Evolutionary conservation across 768 basidiomycete species (phyloP).

Genomic region (Naganishia vaughanmartiniae): DNA sequence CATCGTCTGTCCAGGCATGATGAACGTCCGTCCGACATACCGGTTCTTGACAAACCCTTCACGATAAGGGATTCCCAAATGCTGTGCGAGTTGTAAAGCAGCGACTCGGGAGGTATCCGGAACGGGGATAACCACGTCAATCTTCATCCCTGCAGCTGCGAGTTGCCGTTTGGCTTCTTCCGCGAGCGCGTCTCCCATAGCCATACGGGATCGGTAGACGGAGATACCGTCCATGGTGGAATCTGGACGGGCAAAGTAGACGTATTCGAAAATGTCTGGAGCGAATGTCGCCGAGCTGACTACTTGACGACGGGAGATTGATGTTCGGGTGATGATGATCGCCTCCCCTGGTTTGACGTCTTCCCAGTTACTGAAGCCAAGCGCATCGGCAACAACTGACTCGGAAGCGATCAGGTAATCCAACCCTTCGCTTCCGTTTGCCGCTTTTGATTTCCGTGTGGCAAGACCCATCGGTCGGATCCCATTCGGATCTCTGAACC

Average conservation of each 20-base stretch:
- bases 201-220: slow-evolving; percentile 96
- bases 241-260: slow-evolving; percentile 97
- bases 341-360: slow-evolving; percentile 95
- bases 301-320: slow-evolving; percentile 72
- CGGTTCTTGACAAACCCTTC: slow-evolving; percentile 99
- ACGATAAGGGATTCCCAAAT: slow-evolving; percentile 81
- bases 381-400: slow-evolving; percentile 91
- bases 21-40: slow-evolving; percentile 96
- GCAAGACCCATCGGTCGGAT: slow-evolving; percentile 91
- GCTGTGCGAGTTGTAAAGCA: slow-evolving; percentile 90
- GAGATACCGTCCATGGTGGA: slow-evolving; percentile 95
- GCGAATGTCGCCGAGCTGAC: slow-evolving; percentile 69
- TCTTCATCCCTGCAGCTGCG: slow-evolving; percentile 53
- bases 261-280: slow-evolving; percentile 98
- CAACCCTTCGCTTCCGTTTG: slow-evolving; percentile 56
- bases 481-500: slow-evolving; percentile 95
- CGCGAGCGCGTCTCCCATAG: slow-evolving; percentile 95
- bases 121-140: slow-evolving; percentile 97
- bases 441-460: slow-evolving; percentile 58
- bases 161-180: slow-evolving; percentile 77
- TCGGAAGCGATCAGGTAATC: slow-evolving; percentile 94
- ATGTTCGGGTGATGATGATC: slow-evolving; percentile 82
- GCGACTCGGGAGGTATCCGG: slow-evolving; percentile 97
- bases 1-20: slow-evolving; percentile 99
- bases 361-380: slow-evolving; percentile 86